Evolutionary conservation across 1,284 basidiomycete genomes (phyloP).

Genomic region (Gymnopus androsaceus): DNA sequence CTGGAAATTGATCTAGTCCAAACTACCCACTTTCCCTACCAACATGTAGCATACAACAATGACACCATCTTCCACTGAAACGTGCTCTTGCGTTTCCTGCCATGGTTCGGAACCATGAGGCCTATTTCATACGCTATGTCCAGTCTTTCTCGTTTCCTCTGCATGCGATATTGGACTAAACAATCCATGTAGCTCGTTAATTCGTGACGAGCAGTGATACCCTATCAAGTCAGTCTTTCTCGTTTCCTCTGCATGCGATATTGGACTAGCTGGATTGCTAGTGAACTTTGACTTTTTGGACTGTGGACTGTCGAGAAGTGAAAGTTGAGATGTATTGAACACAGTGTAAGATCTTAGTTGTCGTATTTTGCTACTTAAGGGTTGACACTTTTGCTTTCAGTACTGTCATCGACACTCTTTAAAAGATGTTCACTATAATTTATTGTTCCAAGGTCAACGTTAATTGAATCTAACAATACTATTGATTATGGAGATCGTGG

Average conservation of each 20-base stretch:
- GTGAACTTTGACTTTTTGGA: constrained; percentile 53
- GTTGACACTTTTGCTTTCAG: constrained; percentile 38
- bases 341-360: constrained; percentile 53
- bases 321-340: constrained; percentile 72
- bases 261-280: constrained; percentile 24
- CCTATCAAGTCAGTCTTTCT: constrained; percentile 59
- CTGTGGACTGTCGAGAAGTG: constrained; percentile 80
- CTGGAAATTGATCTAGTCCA: constrained; percentile 82
- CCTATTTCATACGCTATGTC: constrained; percentile 83
- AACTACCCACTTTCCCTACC: constrained; percentile 88
- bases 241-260: not conserved
- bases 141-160: not conserved
- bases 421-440: constrained; percentile 59
- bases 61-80: constrained; percentile 76
- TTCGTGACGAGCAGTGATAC: constrained; percentile 53
- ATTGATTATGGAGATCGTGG: constrained; percentile 74
- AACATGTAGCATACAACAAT: constrained; percentile 74
- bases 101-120: constrained; percentile 90
- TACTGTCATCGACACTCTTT: constrained; percentile 77
- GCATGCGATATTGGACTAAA: not conserved
- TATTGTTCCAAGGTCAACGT: not conserved
- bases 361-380: not conserved
- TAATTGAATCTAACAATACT: constrained; percentile 53
- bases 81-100: constrained; percentile 83
- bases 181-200: not conserved